phyloP scores from a whole-genome alignment of 1,284 basidiomycete genomes.

The Trichosporon inkin region DNA sequence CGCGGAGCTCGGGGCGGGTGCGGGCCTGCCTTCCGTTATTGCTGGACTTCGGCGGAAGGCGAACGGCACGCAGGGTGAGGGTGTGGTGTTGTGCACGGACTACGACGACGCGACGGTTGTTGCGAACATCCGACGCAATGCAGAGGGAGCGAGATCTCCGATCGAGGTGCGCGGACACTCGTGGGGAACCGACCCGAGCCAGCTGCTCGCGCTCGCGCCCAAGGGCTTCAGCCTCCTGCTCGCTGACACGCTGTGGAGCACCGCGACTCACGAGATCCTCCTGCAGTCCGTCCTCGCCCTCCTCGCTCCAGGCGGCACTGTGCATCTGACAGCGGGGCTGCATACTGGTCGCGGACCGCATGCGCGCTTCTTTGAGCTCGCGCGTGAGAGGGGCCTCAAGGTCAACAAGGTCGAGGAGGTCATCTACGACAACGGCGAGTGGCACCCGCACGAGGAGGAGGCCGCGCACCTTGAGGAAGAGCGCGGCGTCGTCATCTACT shows the following conservation, averaged over 20 bases:
- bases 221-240: conserved; percentile 46
- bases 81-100: conserved; percentile 41
- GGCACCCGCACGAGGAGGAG: conserved; percentile 26
- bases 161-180: conserved; percentile 31
- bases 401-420: conserved; percentile 29
- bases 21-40: conserved; percentile 40
- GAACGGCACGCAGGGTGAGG: conserved; percentile 2
- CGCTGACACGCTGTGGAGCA: conserved; percentile 54
- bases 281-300: conserved; percentile 38
- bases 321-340: conserved; percentile 44
- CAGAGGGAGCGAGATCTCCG: conserved; percentile 1
- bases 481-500: conserved; percentile 45
- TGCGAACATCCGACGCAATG: conserved; percentile 32
- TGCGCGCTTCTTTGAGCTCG: conserved; percentile 35
- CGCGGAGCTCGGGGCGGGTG: conserved; percentile 46
- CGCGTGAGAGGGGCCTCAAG: conserved; percentile 21
- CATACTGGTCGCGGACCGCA: conserved; percentile 47
- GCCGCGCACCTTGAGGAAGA: conserved; percentile 32
- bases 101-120: conserved; percentile 41
- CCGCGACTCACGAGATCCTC: conserved; percentile 29
- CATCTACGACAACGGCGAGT: conserved; percentile 34
- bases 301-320: conserved; percentile 28
- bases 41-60: conserved; percentile 12
- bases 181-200: conserved; percentile 36
- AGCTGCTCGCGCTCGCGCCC: conserved; percentile 20